Evolutionary conservation across 495 filamentous ascomycete genomes (phyloP), one percentile per base, ranked within the genome.

Genomic region (Glonium stellatum): DNA sequence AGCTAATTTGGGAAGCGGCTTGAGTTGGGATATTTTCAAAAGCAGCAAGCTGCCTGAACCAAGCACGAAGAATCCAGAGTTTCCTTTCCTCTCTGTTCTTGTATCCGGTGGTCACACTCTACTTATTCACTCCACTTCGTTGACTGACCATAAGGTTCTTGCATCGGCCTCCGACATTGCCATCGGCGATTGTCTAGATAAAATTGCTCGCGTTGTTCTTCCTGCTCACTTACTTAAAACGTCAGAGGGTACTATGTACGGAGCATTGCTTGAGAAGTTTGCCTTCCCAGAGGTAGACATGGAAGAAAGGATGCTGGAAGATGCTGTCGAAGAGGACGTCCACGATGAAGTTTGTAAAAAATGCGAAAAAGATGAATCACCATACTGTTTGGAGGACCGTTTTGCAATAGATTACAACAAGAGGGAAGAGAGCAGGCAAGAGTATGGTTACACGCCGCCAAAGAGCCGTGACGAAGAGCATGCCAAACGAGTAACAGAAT

Each of bases 91-190:
- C 46, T 90, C 88, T 0, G 77, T 97, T 19, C 82, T 98, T n/a
- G 88, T 89, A 46, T 96, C 90, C 0, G 93, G 93, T 18, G 93
- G 93, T 3, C 93, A 98, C 77, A 90, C 91, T 10, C 83, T 93
- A 59, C 82, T 98, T 3, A 78, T 95, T 1, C 82, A 86, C 53
- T 93, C 89, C 12, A 71, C 71, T 19, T 77, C 76, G 1, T 69
- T 93, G 1, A 80, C 77, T 11, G 75, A 84, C 21, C 92, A 98
- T 71, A 70, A 71, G 15, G 80, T 91, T 58, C 77, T 97, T 13
- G 89, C 87, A 11, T 77, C 80, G 8, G 85, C 85, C 4, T 66
- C 67, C 0, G 89, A 92, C 72, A 84, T 92, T 53, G 89, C 92
- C 1, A 75, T 96, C 50, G 93, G 93, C 58, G 86, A 95, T 68